These are phyloP conservation scores for Paramecium tetraurelia DNA, from an alignment of 73 alveolate genomes.

Conservation along the genomic window DNA sequence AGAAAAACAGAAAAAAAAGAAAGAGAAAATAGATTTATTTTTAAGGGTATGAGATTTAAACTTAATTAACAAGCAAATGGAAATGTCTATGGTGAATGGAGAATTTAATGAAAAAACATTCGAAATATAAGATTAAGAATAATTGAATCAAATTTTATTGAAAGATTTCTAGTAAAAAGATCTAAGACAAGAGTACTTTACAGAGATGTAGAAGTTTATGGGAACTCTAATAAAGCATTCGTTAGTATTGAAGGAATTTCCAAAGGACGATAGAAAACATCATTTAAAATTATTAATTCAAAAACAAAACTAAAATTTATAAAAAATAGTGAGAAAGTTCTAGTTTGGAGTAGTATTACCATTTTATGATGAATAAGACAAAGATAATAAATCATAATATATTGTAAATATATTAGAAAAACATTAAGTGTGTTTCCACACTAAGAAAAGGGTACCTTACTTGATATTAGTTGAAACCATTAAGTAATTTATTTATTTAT, in stretches of 20 bases:
- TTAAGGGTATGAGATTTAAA: background rate
- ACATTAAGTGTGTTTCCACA: constrained; percentile 68
- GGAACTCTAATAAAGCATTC: constrained; percentile 64
- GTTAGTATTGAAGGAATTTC: constrained; percentile 60
- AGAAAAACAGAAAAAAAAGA: background rate
- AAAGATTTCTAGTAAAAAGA: background rate
- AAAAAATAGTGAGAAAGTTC: constrained; percentile 51
- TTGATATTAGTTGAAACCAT: constrained; percentile 64
- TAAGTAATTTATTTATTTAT: background rate
- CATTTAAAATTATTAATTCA: constrained; percentile 33
- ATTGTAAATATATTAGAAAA: constrained; percentile 16
- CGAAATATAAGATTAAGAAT: background rate
- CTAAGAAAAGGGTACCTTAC: constrained; percentile 87
- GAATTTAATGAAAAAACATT: background rate
- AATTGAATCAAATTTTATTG: background rate
- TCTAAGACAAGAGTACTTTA: constrained; percentile 42
- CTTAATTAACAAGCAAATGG: constrained; percentile 1
- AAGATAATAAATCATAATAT: constrained; percentile 52
- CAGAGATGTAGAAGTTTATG: constrained; percentile 67
- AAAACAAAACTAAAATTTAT: constrained; percentile 69
- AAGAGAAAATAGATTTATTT: background rate
- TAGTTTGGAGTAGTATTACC: constrained; percentile 77
- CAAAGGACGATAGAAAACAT: constrained; percentile 62
- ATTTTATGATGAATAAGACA: constrained; percentile 65
- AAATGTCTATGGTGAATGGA: constrained; percentile 46